Conservation (phyloP, 352 stramenopile genomes). For the Phytopythium vexans region DNA sequence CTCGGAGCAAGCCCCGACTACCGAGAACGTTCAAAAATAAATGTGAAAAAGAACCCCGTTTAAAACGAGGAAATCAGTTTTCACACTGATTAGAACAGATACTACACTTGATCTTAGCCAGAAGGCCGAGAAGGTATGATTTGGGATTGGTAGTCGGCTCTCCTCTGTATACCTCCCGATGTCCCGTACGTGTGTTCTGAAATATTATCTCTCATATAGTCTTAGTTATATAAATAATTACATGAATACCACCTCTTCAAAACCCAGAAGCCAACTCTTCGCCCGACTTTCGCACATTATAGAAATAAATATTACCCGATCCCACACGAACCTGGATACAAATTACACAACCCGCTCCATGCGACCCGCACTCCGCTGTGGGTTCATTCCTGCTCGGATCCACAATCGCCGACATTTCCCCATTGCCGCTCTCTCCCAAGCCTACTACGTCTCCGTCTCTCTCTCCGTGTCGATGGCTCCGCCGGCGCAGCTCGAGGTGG, state of each 20-base stretch:
- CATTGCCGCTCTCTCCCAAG: not conserved
- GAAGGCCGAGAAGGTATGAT: conserved; percentile 84
- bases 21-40: conserved; percentile 60
- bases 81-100: conserved; percentile 93
- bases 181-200: not conserved
- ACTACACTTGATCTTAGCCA: conserved; percentile 91
- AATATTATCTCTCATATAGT: not conserved
- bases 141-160: not conserved
- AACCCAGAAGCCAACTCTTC: no score
- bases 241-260: not conserved
- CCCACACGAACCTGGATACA: no score
- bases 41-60: conserved; percentile 72
- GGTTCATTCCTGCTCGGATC: no score
- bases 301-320: no score
- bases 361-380: no score
- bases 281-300: no score
- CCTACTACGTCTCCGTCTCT: not conserved
- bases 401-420: no score
- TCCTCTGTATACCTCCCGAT: not conserved
- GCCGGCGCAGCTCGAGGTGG: conserved; percentile 36
- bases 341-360: no score
- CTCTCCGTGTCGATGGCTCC: conserved; percentile 5
- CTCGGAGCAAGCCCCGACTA: conserved; percentile 24
- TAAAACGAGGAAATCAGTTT: conserved; percentile 80
- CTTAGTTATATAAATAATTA: not conserved